phyloP scores from a whole-genome alignment of 1,139 yeast genomes.

The Hanseniaspora gamundiae region DNA sequence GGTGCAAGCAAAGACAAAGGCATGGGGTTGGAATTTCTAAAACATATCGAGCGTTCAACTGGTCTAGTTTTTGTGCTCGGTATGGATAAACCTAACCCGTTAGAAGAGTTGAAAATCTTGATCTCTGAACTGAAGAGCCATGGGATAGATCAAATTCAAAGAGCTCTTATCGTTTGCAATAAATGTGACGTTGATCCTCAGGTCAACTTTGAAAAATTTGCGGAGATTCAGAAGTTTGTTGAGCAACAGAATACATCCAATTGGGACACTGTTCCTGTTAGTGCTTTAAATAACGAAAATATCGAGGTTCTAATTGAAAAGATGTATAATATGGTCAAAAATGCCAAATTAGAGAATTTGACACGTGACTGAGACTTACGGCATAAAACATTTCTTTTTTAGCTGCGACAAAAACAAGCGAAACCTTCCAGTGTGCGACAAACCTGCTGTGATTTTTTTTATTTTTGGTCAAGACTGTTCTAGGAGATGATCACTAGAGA shows the following conservation, averaged over 20 bases:
- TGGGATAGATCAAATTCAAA: conserved; percentile 33
- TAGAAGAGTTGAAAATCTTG: conserved; percentile 47
- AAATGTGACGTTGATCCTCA: conserved; percentile 58
- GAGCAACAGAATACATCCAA: neutral
- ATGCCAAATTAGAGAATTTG: conserved; percentile 29
- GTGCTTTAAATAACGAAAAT: conserved; percentile 65
- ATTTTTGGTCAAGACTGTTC: no score
- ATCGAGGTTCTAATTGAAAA: conserved; percentile 53
- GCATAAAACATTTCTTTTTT: neutral
- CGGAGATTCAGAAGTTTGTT: conserved; percentile 29
- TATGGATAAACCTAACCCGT: conserved; percentile 51
- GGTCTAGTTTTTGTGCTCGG: conserved; percentile 83
- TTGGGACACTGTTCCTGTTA: conserved; percentile 76
- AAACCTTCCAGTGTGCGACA: no score
- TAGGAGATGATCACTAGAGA: no score
- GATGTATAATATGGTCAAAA: conserved; percentile 43
- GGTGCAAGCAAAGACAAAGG: conserved; percentile 83
- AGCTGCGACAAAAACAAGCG: no score
- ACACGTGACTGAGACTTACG: neutral
- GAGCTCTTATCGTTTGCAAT: conserved; percentile 69
- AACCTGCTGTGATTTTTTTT: no score
- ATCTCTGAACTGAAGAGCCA: conserved; percentile 57
- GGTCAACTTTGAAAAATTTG: conserved; percentile 34
- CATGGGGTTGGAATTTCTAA: conserved; percentile 82
- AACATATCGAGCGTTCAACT: conserved; percentile 85